These are phyloP conservation scores for Cladophialophora exuberans DNA, from an alignment of 2,329 filamentous ascomycete species.

Conservation along the genomic window DNA sequence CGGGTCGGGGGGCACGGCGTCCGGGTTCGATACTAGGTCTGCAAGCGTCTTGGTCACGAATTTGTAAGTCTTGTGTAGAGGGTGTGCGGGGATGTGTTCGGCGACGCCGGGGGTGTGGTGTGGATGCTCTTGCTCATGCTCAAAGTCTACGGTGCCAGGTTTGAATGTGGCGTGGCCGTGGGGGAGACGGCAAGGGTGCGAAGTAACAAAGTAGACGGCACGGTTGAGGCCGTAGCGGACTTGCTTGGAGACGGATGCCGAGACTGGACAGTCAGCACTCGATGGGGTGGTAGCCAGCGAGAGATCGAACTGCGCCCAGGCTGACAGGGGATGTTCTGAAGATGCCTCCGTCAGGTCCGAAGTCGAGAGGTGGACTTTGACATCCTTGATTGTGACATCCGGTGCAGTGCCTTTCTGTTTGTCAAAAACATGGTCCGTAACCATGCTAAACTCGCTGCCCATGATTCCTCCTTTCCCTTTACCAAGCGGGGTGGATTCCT, in stretches of 20 bases:
- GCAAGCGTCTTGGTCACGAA: slow-evolving; percentile 26
- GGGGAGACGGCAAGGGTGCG: slow-evolving; percentile 57
- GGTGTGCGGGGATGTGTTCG: slow-evolving; percentile 32
- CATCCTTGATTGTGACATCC: slow-evolving; percentile 31
- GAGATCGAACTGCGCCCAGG: slow-evolving; percentile 26
- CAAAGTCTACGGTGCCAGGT: slow-evolving; percentile 11
- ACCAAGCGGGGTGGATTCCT: slow-evolving; percentile 47
- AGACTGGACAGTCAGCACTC: slow-evolving; percentile 34
- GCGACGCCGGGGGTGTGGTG: slow-evolving; percentile 17
- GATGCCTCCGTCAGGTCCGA: slow-evolving; percentile 17
- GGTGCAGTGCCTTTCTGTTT: slow-evolving; percentile 6
- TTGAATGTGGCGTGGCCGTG: slow-evolving; percentile 36
- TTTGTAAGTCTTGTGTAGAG: slow-evolving; percentile 31
- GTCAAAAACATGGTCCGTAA: slow-evolving; percentile 38
- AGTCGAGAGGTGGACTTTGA: slow-evolving; percentile 34
- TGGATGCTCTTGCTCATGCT: slow-evolving; percentile 19
- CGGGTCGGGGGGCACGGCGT: slow-evolving; percentile 19
- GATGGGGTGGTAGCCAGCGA: slow-evolving; percentile 32
- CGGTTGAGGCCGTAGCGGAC: slow-evolving; percentile 49
- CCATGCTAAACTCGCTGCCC: slow-evolving; percentile 43
- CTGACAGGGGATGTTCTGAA: slow-evolving; percentile 26
- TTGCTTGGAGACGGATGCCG: slow-evolving; percentile 28
- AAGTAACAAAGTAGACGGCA: slow-evolving; percentile 59
- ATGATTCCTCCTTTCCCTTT: slow-evolving; percentile 41
- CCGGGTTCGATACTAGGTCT: slow-evolving; percentile 22